These are phyloP conservation scores for Carex cristatella DNA, from an alignment of 176 grass and related monocot genomes.

Conservation along the genomic window DNA sequence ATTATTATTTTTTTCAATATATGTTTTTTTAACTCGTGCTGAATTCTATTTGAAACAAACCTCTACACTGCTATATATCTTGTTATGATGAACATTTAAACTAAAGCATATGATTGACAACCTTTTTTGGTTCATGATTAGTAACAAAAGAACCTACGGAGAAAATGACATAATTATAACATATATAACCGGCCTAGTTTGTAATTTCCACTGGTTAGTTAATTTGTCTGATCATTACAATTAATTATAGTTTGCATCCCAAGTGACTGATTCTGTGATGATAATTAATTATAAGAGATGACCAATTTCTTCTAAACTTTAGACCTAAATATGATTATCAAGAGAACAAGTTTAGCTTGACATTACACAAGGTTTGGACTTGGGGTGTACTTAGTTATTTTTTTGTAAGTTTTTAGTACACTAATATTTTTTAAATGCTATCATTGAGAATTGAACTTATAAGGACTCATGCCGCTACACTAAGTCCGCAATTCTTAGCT, in stretches of 20 bases:
- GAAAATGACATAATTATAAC: constrained; percentile 4
- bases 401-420: too few species aligned
- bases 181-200: background rate
- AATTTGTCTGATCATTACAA: background rate
- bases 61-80: background rate
- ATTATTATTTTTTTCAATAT: background rate
- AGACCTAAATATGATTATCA: background rate
- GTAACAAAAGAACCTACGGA: background rate
- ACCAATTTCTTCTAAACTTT: background rate
- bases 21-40: background rate
- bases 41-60: background rate
- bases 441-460: too few species aligned
- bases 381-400: too few species aligned
- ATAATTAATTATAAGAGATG: too few species aligned
- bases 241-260: background rate
- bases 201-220: background rate
- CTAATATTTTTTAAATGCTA: too few species aligned
- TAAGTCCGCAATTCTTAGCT: too few species aligned
- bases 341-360: too few species aligned
- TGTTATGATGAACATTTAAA: background rate
- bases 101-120: constrained; percentile 1
- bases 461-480: too few species aligned
- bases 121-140: background rate
- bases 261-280: background rate
- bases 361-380: too few species aligned